Evolutionary conservation across 495 filamentous ascomycete species (phyloP).

Genomic region (Astrocystis sublimbata): DNA sequence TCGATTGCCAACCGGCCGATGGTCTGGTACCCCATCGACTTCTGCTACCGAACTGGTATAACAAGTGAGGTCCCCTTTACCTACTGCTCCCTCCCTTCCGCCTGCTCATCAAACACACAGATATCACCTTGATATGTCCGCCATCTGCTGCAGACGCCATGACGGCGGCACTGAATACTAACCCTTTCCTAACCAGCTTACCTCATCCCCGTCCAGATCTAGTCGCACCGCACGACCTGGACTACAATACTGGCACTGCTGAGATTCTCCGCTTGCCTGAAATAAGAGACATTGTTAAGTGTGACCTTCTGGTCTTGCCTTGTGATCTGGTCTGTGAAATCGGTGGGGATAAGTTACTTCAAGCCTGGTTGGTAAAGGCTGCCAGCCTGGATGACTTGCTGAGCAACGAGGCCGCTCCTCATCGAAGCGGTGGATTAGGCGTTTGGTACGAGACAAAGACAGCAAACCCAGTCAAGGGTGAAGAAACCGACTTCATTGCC

Average conservation of each 20-base stretch:
- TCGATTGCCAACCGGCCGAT: slow-evolving; percentile 94
- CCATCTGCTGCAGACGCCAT: slow-evolving; percentile 71
- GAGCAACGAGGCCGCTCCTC: slow-evolving; percentile 37
- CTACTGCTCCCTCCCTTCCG: neutral
- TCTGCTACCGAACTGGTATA: slow-evolving; percentile 82
- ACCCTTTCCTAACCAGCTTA: slow-evolving; percentile 81
- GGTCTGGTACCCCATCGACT: slow-evolving; percentile 93
- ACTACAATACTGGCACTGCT: slow-evolving; percentile 80
- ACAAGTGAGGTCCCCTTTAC: slow-evolving; percentile 57
- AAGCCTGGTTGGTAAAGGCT: slow-evolving; percentile 89
- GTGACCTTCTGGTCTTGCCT: slow-evolving; percentile 86
- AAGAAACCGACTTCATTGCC: slow-evolving; percentile 87
- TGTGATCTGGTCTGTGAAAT: slow-evolving; percentile 95
- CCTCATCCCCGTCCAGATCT: slow-evolving; percentile 73
- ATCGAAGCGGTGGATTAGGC: slow-evolving; percentile 68
- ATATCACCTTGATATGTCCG: slow-evolving; percentile 82
- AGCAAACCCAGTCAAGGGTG: slow-evolving; percentile 73
- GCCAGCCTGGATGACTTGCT: slow-evolving; percentile 59
- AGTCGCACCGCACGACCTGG: slow-evolving; percentile 68
- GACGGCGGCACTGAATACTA: slow-evolving; percentile 75
- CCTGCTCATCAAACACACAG: slow-evolving; percentile 43
- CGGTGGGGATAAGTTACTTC: slow-evolving; percentile 73
- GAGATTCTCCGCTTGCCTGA: slow-evolving; percentile 83
- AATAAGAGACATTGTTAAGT: slow-evolving; percentile 67
- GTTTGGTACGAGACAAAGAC: slow-evolving; percentile 89